Percentiles rank a stretch among this genome's conserved stretches.
These are phyloP conservation scores for Whalleya microplaca DNA, from an alignment of 2,329 filamentous ascomycete genomes.

Conservation along the genomic window DNA sequence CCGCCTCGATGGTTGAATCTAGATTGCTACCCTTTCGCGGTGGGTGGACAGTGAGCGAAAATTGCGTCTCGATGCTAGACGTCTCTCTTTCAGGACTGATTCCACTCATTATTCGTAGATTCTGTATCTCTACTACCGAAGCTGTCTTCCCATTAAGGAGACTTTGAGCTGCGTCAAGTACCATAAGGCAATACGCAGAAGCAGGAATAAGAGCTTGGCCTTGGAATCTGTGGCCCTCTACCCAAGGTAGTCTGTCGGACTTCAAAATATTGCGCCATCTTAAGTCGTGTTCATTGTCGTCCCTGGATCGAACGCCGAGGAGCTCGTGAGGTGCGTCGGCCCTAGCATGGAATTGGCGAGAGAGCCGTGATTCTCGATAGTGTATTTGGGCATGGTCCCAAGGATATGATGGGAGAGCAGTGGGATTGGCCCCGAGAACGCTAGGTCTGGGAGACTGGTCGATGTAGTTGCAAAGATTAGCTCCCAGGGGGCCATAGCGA, in stretches of 20 bases:
- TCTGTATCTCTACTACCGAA: slow-evolving; percentile 31
- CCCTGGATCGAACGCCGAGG: slow-evolving; percentile 42
- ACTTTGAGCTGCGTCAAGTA: slow-evolving; percentile 46
- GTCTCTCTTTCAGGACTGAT: slow-evolving; percentile 36
- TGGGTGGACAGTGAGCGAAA: slow-evolving; percentile 36
- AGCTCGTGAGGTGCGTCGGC: slow-evolving; percentile 39
- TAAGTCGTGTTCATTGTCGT: slow-evolving; percentile 40
- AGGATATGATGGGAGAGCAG: slow-evolving; percentile 46
- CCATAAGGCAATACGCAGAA: slow-evolving; percentile 52
- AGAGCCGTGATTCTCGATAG: slow-evolving; percentile 49
- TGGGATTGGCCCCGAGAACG: slow-evolving; percentile 15
- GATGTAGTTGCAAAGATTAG: slow-evolving; percentile 29
- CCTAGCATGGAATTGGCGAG: slow-evolving; percentile 43
- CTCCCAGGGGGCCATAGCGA: slow-evolving; percentile 19
- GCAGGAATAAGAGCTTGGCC: slow-evolving; percentile 49
- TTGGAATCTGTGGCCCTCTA: slow-evolving; percentile 46
- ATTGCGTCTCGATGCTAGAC: slow-evolving; percentile 42
- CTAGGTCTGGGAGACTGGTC: slow-evolving; percentile 19
- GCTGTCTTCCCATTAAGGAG: slow-evolving; percentile 29
- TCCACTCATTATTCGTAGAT: slow-evolving; percentile 35
- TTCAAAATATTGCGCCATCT: slow-evolving; percentile 48
- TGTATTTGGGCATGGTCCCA: slow-evolving; percentile 51
- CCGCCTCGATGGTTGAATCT: slow-evolving; percentile 33
- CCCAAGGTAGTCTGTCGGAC: slow-evolving; percentile 44
- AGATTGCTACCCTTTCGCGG: slow-evolving; percentile 6